Evolutionary conservation across 2,329 filamentous ascomycete species (phyloP), one percentile per base, ranked within the genome.

Genomic region (Claviceps purpurea): DNA sequence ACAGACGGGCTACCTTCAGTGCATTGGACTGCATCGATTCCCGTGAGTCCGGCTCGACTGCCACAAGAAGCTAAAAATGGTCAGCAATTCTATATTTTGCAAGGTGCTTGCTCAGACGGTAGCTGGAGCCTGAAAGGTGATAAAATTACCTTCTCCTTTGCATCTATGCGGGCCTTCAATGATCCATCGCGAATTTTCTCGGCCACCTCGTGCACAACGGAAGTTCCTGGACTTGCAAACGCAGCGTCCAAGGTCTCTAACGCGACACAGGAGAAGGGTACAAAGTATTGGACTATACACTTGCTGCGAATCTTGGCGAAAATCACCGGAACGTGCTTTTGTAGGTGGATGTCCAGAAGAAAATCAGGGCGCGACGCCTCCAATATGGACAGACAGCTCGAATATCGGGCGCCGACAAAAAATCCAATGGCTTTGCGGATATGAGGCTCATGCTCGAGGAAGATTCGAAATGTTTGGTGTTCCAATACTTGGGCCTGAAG

Each of bases 361-460:
- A 93, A 97, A 67, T 98, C 93, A 39, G 81, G 72, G 49, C 82
- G 82, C 66, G 93, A 91, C 5, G 81, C 78, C 61, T 93, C 87
- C 0, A 98, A 77, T 39, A 91, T 88, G 47, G 82, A 77, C 45
- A 98, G 74, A 65, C 91, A 97, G 44, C 79, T 79, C 10, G 87
- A 85, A 68, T 96, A 98, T 60, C 94, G 87, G 55, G 88, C 89
- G 59, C 86, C 89, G 60, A 91, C 88, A 70, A 96, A 98, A 64
- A 88, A 84, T 7, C 80, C 81, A 59, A 98, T 86, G 13, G 93
- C 91, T 54, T 90, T 90, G 57, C 93, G 87, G 56, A 98, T 86
- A 62, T 97, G 91, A 3, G 91, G 89, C 68, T 97, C 93, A 1
- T 94, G 77, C 65, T 97, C 93, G 14, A 98, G 78, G 64, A 93